phyloP scores from a whole-genome alignment of 495 filamentous ascomycete genomes.

The Annulohypoxylon nitens region DNA sequence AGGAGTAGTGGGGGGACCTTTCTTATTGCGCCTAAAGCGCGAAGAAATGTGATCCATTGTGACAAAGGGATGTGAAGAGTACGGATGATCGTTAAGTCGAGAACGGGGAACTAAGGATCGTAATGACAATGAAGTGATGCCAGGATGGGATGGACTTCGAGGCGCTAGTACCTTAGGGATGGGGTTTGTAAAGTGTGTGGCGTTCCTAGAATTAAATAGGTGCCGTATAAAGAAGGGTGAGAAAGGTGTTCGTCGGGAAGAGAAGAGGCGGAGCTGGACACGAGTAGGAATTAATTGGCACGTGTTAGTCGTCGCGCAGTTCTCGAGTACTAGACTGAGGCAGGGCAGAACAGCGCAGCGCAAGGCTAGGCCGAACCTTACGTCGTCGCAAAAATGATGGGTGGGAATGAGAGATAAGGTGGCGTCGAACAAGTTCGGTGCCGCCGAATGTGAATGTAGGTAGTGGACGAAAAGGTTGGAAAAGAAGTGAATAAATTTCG shows the following conservation, averaged over 20 bases:
- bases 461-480: background rate
- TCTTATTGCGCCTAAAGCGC: slow-evolving; percentile 48
- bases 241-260: background rate
- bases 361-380: background rate
- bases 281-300: slow-evolving; percentile 31
- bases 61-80: background rate
- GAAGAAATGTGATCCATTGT: slow-evolving; percentile 47
- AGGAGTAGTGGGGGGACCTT: slow-evolving; percentile 16
- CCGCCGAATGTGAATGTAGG: background rate
- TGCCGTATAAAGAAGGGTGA: background rate
- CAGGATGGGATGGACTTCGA: slow-evolving; percentile 8
- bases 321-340: slow-evolving; percentile 9
- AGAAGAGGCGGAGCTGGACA: slow-evolving; percentile 18
- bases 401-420: background rate
- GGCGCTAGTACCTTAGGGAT: slow-evolving; percentile 3
- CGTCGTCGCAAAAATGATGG: background rate
- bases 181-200: slow-evolving; percentile 5
- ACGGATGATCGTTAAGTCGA: background rate
- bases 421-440: background rate
- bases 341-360: background rate
- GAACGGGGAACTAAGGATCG: background rate
- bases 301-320: slow-evolving; percentile 29
- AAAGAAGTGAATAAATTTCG: background rate
- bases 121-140: background rate
- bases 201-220: slow-evolving; percentile 8